Conservation (phyloP, 306 rosid species). For the Biancaea sappan region DNA sequence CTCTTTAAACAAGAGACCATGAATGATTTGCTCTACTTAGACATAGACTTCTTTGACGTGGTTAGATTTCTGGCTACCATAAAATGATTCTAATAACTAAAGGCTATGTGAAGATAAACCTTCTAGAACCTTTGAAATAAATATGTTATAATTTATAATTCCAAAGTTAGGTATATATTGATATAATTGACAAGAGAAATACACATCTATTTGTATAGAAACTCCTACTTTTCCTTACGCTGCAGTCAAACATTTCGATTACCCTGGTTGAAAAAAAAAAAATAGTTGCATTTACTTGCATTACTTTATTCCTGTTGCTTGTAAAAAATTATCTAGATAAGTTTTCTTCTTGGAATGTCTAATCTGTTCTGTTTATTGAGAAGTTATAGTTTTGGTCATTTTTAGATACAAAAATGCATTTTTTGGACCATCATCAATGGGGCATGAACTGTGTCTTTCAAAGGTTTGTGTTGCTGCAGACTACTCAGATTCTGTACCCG, state of each 20-base stretch:
- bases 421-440: slow-evolving; percentile 61
- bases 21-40: slow-evolving; percentile 5
- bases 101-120: slow-evolving; percentile 8
- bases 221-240: slow-evolving; percentile 9
- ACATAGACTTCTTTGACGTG: slow-evolving; percentile 10
- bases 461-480: slow-evolving; percentile 91
- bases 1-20: slow-evolving; percentile 6
- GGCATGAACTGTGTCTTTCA: slow-evolving; percentile 67
- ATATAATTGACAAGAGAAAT: neutral
- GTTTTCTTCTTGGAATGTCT: slow-evolving; percentile 26
- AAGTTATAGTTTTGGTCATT: slow-evolving; percentile 19
- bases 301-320: slow-evolving; percentile 2
- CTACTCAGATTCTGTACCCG: slow-evolving; percentile 86
- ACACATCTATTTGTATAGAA: neutral
- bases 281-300: slow-evolving; percentile 1
- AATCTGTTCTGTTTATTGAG: slow-evolving; percentile 35
- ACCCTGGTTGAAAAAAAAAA: slow-evolving; percentile 11
- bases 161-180: neutral
- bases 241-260: slow-evolving; percentile 27
- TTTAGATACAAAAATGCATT: slow-evolving; percentile 64
- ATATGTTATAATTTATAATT: slow-evolving; percentile 10
- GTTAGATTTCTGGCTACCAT: slow-evolving; percentile 14
- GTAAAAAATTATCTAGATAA: slow-evolving; percentile 7
- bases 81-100: neutral
- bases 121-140: slow-evolving; percentile 3